phyloP scores from a whole-genome alignment of 1,139 yeast genomes.

The Blastobotrys malaysiensis region DNA sequence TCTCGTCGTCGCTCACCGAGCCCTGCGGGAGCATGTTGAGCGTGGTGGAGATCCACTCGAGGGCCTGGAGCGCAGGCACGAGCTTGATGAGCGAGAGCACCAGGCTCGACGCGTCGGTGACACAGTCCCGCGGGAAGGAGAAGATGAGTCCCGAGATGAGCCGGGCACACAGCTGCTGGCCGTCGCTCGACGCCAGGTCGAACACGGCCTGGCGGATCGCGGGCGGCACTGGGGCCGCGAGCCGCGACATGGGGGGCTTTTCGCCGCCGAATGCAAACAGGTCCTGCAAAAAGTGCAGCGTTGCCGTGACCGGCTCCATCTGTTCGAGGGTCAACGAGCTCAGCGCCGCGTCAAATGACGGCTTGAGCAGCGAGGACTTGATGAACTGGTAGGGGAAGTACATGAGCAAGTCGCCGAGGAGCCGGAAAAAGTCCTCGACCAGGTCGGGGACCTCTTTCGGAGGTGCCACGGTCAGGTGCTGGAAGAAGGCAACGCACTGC shows the following conservation, averaged over 20 bases:
- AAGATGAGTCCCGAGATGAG: constrained; percentile 64
- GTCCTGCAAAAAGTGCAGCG: constrained; percentile 73
- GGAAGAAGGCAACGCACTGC: constrained; percentile 43
- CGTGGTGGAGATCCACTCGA: constrained; percentile 58
- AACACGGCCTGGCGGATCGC: constrained; percentile 49
- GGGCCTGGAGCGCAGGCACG: constrained; percentile 39
- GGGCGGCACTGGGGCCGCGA: constrained; percentile 49
- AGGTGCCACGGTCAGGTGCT: constrained; percentile 27
- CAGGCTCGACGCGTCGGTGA: constrained; percentile 71
- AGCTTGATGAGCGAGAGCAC: constrained; percentile 61
- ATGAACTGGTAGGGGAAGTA: constrained; percentile 68
- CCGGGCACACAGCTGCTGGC: constrained; percentile 50
- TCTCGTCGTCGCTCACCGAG: constrained; percentile 62
- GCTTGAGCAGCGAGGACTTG: constrained; percentile 48
- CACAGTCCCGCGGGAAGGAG: constrained; percentile 65
- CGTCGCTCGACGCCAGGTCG: constrained; percentile 44
- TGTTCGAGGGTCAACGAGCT: constrained; percentile 57
- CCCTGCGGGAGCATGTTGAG: constrained; percentile 50
- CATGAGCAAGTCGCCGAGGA: constrained; percentile 75
- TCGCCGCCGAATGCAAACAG: constrained; percentile 78
- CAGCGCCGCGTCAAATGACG: constrained; percentile 57
- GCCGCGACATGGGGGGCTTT: constrained; percentile 70
- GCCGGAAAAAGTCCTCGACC: constrained; percentile 82
- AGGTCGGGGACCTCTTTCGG: constrained; percentile 59
- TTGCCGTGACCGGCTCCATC: constrained; percentile 63